Evolutionary conservation across 768 basidiomycete species (phyloP).

Genomic region (Mycena vulgaris): DNA sequence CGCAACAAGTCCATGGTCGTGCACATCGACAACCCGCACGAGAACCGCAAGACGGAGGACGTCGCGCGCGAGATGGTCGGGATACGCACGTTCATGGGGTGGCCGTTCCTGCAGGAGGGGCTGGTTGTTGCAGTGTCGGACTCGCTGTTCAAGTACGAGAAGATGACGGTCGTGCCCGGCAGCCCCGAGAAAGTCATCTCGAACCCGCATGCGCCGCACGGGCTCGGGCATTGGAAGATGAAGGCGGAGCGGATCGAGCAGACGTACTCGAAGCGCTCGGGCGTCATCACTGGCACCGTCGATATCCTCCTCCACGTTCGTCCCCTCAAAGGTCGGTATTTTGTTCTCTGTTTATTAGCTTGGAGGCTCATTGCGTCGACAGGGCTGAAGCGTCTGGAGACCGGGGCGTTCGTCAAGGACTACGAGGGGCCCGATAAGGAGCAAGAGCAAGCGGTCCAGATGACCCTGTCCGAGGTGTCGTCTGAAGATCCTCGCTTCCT

Average conservation of each 20-base stretch:
- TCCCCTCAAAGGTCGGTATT: conserved; percentile 84
- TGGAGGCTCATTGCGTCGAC: conserved; percentile 1
- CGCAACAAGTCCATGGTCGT: conserved; percentile 96
- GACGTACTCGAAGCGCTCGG: conserved; percentile 90
- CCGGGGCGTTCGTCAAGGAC: conserved; percentile 95
- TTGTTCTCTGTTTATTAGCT: conserved; percentile 1
- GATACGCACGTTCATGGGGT: conserved; percentile 83
- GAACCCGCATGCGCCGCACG: conserved; percentile 81
- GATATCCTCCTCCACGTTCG: conserved; percentile 90
- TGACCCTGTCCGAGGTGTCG: conserved; percentile 83
- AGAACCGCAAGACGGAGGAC: conserved; percentile 76
- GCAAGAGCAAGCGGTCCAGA: conserved; percentile 88
- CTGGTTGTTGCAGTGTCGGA: conserved; percentile 91
- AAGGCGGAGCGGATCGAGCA: conserved; percentile 88
- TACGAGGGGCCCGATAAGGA: conserved; percentile 90
- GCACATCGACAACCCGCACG: conserved; percentile 83
- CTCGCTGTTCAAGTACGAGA: conserved; percentile 88
- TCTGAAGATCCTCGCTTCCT: conserved; percentile 92
- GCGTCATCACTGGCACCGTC: conserved; percentile 86
- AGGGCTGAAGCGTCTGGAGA: conserved; percentile 93
- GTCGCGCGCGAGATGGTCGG: conserved; percentile 85
- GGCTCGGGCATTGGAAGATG: conserved; percentile 81
- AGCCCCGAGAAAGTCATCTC: conserved; percentile 69
- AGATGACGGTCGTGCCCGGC: conserved; percentile 68
- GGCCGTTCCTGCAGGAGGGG: conserved; percentile 98